These are phyloP conservation scores for Fusarium palustre DNA, from an alignment of 2,329 filamentous ascomycete genomes.

Conservation along the genomic window DNA sequence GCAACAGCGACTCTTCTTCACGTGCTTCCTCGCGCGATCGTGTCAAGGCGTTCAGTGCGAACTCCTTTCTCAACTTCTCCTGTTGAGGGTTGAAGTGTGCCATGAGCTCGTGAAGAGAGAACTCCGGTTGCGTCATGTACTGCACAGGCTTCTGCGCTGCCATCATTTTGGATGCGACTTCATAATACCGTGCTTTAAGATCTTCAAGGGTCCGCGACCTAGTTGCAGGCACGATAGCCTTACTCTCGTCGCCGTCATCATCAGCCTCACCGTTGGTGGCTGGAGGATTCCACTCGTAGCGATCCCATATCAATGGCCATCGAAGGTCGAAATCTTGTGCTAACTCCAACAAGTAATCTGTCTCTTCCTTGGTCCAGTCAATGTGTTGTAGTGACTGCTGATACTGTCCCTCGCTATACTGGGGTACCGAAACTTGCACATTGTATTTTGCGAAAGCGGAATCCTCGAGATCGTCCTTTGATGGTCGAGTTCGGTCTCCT, in stretches of 20 bases:
- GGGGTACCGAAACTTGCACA: conserved; percentile 79
- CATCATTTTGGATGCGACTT: conserved; percentile 85
- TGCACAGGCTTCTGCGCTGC: conserved; percentile 81
- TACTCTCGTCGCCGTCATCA: conserved; percentile 60
- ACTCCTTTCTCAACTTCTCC: conserved; percentile 84
- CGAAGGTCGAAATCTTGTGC: conserved; percentile 85
- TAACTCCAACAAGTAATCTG: conserved; percentile 85
- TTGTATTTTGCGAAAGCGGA: conserved; percentile 88
- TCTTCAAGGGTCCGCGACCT: conserved; percentile 83
- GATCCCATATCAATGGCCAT: conserved; percentile 92
- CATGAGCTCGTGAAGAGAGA: conserved; percentile 85
- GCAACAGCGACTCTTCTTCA: conserved; percentile 89
- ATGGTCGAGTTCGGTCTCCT: conserved; percentile 34
- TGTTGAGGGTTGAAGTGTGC: conserved; percentile 84
- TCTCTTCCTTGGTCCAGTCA: conserved; percentile 93
- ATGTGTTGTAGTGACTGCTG: conserved; percentile 75
- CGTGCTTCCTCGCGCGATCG: conserved; percentile 88
- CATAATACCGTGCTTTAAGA: conserved; percentile 91
- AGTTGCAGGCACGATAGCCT: conserved; percentile 65
- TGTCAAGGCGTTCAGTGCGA: conserved; percentile 82
- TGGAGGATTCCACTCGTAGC: conserved; percentile 79
- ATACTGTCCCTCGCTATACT: conserved; percentile 91
- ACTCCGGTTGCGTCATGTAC: conserved; percentile 89
- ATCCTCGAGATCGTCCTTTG: conserved; percentile 61
- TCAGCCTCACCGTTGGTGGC: conserved; percentile 59